Conservation (phyloP, 768 basidiomycete genomes). For the Asterophora lycoperdoides region DNA sequence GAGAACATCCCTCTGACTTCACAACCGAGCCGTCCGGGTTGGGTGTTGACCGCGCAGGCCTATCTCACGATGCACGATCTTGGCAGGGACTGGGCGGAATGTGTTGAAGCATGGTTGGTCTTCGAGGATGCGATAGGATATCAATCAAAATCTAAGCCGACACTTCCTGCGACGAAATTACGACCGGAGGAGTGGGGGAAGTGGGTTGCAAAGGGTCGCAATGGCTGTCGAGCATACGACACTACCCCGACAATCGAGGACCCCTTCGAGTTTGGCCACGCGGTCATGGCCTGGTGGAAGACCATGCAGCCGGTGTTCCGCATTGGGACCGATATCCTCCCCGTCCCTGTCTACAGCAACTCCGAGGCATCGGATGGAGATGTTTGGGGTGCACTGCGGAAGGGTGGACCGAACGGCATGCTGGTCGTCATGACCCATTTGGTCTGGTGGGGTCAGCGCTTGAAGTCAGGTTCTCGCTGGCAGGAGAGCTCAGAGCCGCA, state of each 20-base stretch:
- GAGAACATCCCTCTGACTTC: slow-evolving; percentile 4
- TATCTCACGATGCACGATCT: slow-evolving; percentile 1
- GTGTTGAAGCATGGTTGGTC: slow-evolving; percentile 6
- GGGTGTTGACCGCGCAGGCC: slow-evolving; percentile 1
- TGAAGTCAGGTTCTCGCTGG: neutral
- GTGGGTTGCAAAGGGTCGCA: slow-evolving; percentile 9
- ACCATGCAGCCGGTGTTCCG: slow-evolving; percentile 12
- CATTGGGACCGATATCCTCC: neutral
- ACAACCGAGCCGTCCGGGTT: neutral
- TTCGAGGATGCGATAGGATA: slow-evolving; percentile 3
- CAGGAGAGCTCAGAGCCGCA: slow-evolving; percentile 2
- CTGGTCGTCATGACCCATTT: slow-evolving; percentile 8
- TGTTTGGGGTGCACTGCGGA: slow-evolving; percentile 3
- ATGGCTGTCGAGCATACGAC: slow-evolving; percentile 4
- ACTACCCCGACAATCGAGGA: slow-evolving; percentile 6
- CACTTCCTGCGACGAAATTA: neutral
- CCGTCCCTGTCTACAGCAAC: too few relatives aligned
- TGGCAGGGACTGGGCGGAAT: slow-evolving; percentile 4
- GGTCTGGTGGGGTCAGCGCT: slow-evolving; percentile 13
- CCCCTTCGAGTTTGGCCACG: slow-evolving; percentile 14
- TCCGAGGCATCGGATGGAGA: neutral
- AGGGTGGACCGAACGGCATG: slow-evolving; percentile 12
- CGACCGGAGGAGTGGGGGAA: slow-evolving; percentile 14
- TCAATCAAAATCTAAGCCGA: neutral
- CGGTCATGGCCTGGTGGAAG: slow-evolving; percentile 15